These are phyloP conservation scores for Aspergillaceae sp. DNA, from an alignment of 2,329 filamentous ascomycete genomes.

Conservation along the genomic window DNA sequence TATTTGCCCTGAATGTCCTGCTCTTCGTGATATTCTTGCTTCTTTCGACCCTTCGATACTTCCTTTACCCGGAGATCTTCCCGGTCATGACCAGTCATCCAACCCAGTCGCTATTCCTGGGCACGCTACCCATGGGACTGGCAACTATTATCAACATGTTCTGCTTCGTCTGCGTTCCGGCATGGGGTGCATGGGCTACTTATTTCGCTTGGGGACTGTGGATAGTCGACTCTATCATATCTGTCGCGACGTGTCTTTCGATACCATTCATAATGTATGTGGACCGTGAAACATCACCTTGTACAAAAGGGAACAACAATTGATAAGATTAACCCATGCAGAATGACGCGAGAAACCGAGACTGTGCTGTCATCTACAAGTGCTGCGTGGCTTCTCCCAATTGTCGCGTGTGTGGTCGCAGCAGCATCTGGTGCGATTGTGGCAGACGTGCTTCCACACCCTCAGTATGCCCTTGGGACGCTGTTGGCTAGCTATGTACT, in stretches of 20 bases:
- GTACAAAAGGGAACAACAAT: no score
- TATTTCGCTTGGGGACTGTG: constrained; percentile 48
- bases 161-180: constrained; percentile 47
- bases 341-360: background rate
- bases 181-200: constrained; percentile 49
- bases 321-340: background rate
- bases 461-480: constrained; percentile 49
- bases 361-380: constrained; percentile 47
- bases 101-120: constrained; percentile 57
- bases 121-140: constrained; percentile 57
- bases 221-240: constrained; percentile 47
- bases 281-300: background rate
- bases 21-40: constrained; percentile 23
- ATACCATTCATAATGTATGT: background rate
- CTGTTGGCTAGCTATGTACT: constrained; percentile 57
- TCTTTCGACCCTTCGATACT: constrained; percentile 51
- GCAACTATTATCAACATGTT: constrained; percentile 58
- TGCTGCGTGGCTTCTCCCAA: constrained; percentile 55
- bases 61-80: constrained; percentile 57
- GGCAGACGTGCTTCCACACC: constrained; percentile 47
- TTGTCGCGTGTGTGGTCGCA: constrained; percentile 57
- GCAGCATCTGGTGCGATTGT: constrained; percentile 54
- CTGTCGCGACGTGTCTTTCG: constrained; percentile 32
- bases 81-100: constrained; percentile 55
- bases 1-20: constrained; percentile 20